Base-by-base conservation (phyloP, 345 rosid genomes). In the Microthlaspi erraticum region DNA sequence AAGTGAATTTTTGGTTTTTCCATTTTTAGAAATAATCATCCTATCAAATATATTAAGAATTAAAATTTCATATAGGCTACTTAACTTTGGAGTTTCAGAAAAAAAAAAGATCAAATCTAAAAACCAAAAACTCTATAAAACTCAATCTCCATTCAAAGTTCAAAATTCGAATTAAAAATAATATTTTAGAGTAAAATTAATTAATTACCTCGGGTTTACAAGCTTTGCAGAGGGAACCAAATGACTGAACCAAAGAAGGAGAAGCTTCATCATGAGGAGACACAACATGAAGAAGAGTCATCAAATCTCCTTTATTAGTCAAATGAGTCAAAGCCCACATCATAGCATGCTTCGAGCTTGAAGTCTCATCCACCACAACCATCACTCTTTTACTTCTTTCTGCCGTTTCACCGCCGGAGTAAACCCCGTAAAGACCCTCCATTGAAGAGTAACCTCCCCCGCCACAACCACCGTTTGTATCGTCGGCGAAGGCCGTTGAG, bases 271-370 rank as follows among this genome's bases (percentile, higher is more conserved):
- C 68, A 36, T 10, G 83, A 78, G 79, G 57, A 65, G 81, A 70
- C 1, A 65, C 76, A 33, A 91, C 75, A 57, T 85, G 90, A 38
- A 92, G 97, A 54, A 94, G 81, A 77, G 96, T 90, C 66, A 93
- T 84, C 70, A 86, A 81, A 70, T 93, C 98, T 63, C 91, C 92
- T 79, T 83, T 84, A 64, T 87, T 84, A 48, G 85, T 83, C 2
- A 86, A 83, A 83, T 94, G 93, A n/a, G 96, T 91, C 1, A 93
- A 82, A 33, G 99, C 97, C 96, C 96, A 94, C 82, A 94, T 89
- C 99, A 94, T 89, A 32, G 99, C 99, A 80, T 94, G 95, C 76
- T 83, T 89, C 0, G 97, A 85, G 51, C 84, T 81, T 0, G 97
- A 82, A 32, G 79, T 78, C n/a, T 89, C 80, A 60, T 94, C 98